Percentiles rank a stretch among this genome's conserved stretches.
phyloP scores from a whole-genome alignment of 805 yeast species.

The Wickerhamomyces bisporus region DNA sequence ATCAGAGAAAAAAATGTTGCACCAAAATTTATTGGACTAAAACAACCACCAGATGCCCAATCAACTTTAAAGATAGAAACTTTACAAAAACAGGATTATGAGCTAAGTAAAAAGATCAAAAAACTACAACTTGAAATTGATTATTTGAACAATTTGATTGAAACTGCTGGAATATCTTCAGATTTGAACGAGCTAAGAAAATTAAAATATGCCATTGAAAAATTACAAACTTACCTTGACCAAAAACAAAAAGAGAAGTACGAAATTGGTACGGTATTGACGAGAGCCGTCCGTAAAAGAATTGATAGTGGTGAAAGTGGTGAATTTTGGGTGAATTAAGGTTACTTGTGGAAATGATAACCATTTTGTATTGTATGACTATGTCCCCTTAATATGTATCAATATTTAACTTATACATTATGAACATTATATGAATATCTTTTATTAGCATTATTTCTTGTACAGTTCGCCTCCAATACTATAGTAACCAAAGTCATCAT shows the following conservation, averaged over 20 bases:
- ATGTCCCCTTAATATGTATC: no score
- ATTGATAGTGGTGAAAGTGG: conserved; percentile 38
- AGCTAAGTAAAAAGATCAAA: conserved; percentile 26
- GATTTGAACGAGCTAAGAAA: conserved; percentile 32
- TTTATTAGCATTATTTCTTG: background rate
- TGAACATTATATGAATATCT: background rate
- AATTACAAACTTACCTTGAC: conserved; percentile 35
- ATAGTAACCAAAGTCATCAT: background rate
- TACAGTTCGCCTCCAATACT: conserved; percentile 1
- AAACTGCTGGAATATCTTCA: conserved; percentile 31
- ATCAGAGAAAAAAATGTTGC: conserved; percentile 19
- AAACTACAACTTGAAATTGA: conserved; percentile 34
- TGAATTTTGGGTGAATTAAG: conserved; percentile 35
- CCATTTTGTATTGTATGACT: no score
- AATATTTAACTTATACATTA: no score
- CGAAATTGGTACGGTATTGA: conserved; percentile 35
- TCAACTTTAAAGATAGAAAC: conserved; percentile 18
- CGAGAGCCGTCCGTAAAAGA: conserved; percentile 35
- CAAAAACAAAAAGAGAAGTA: conserved; percentile 37
- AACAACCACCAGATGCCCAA: conserved; percentile 14
- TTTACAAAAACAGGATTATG: conserved; percentile 28
- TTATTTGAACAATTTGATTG: conserved; percentile 30
- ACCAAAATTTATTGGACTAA: conserved; percentile 22
- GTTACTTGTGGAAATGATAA: no score
- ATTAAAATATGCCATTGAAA: conserved; percentile 30